A percentile compares a stretch with the other conserved stretches of the same genome.
These are phyloP conservation scores for Colletotrichum orchidophilum DNA, from an alignment of 2,329 filamentous ascomycete genomes.

Conservation along the genomic window DNA sequence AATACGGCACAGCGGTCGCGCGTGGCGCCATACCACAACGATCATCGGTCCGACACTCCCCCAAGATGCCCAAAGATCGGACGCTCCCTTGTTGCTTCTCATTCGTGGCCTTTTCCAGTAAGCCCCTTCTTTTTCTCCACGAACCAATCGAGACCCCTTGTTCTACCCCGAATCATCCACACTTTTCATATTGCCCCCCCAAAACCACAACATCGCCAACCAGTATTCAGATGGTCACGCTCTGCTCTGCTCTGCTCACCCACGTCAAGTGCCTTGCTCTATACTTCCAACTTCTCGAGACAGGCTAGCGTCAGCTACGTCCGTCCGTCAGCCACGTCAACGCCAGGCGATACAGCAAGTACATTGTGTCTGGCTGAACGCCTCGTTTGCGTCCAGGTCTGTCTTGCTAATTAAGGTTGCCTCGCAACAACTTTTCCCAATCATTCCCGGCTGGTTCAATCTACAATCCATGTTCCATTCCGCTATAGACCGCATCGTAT, in stretches of 20 bases:
- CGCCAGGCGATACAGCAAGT: not conserved
- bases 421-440: not conserved
- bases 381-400: not conserved
- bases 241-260: not conserved
- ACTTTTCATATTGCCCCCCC: constrained; percentile 6
- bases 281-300: not conserved
- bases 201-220: not conserved
- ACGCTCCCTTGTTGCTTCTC: not conserved
- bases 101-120: constrained; percentile 30
- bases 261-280: not conserved
- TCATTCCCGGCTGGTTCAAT: not conserved
- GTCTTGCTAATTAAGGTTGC: not conserved
- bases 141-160: constrained; percentile 28
- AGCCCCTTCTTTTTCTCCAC: constrained; percentile 11
- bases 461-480: not conserved
- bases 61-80: constrained; percentile 32
- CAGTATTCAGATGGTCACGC: not conserved
- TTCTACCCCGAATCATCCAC: constrained; percentile 33
- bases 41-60: constrained; percentile 32
- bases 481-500: not conserved
- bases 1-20: constrained; percentile 27
- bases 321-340: not conserved
- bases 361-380: no score
- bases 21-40: constrained; percentile 34
- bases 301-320: not conserved